These are phyloP conservation scores for Paraphaeosphaeria sporulosa DNA, from an alignment of 2,329 filamentous ascomycete genomes.

Conservation along the genomic window DNA sequence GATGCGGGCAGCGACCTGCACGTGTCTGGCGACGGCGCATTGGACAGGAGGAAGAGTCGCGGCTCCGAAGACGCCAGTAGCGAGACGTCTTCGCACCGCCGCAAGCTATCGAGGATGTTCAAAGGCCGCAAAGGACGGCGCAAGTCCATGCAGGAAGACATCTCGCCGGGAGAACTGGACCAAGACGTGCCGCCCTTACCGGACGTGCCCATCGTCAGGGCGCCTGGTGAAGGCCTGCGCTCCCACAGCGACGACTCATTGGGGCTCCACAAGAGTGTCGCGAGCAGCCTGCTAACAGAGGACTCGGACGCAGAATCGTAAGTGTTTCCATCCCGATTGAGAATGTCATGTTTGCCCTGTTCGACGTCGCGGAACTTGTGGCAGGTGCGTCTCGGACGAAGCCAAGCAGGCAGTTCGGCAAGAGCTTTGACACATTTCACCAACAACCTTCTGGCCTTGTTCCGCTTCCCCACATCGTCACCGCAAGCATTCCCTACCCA, in stretches of 20 bases:
- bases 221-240: slow-evolving; percentile 22
- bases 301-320: slow-evolving; percentile 60
- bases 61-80: slow-evolving; percentile 51
- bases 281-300: slow-evolving; percentile 59
- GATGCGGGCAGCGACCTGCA: slow-evolving; percentile 29
- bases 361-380: slow-evolving; percentile 15
- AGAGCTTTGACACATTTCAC: slow-evolving; percentile 25
- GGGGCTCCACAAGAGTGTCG: slow-evolving; percentile 52
- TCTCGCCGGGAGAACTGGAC: slow-evolving; percentile 28
- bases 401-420: slow-evolving; percentile 20
- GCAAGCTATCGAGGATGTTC: slow-evolving; percentile 62
- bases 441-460: slow-evolving; percentile 24
- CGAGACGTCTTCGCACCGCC: slow-evolving; percentile 49
- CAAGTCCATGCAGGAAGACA: slow-evolving; percentile 37
- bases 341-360: slow-evolving; percentile 17
- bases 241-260: slow-evolving; percentile 53
- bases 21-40: slow-evolving; percentile 48
- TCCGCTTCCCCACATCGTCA: slow-evolving; percentile 25
- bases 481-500: slow-evolving; percentile 19
- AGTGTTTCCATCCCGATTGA: slow-evolving; percentile 41
- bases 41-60: slow-evolving; percentile 51
- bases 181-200: slow-evolving; percentile 26
- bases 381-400: slow-evolving; percentile 13
- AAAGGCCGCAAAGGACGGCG: slow-evolving; percentile 51
- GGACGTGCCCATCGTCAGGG: slow-evolving; percentile 20